A percentile compares a stretch with the other conserved stretches of the same genome.
phyloP scores from a whole-genome alignment of 108 stramenopile genomes.

The Cyclotella kingstonii region DNA sequence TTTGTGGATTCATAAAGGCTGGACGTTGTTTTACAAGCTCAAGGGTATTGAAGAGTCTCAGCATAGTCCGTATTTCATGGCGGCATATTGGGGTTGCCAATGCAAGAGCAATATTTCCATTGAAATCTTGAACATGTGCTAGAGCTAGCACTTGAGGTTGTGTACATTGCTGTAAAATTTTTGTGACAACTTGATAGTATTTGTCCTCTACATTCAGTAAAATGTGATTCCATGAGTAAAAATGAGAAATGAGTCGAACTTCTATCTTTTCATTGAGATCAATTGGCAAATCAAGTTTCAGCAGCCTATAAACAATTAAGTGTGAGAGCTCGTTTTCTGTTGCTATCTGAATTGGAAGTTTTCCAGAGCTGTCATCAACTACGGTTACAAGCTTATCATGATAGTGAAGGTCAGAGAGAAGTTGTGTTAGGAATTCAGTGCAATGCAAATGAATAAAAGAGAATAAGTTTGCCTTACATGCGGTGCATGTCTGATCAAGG shows the following conservation, averaged over 20 bases:
- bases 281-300: slow-evolving; percentile 86
- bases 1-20: slow-evolving; percentile 82
- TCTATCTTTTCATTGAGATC: slow-evolving; percentile 85
- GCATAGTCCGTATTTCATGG: slow-evolving; percentile 88
- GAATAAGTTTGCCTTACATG: slow-evolving; percentile 36
- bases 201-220: slow-evolving; percentile 74
- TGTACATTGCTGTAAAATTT: slow-evolving; percentile 81
- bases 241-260: slow-evolving; percentile 80
- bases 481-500: slow-evolving; percentile 80
- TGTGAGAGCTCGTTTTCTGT: slow-evolving; percentile 83
- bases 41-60: slow-evolving; percentile 89
- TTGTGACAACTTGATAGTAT: slow-evolving; percentile 87
- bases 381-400: slow-evolving; percentile 54
- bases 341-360: slow-evolving; percentile 84
- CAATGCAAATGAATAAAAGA: not conserved
- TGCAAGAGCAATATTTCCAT: slow-evolving; percentile 82
- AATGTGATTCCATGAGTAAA: slow-evolving; percentile 89
- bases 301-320: slow-evolving; percentile 81
- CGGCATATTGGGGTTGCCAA: slow-evolving; percentile 85
- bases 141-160: slow-evolving; percentile 89
- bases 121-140: slow-evolving; percentile 83
- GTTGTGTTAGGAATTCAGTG: no score
- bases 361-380: slow-evolving; percentile 68
- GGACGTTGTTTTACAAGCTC: slow-evolving; percentile 90
- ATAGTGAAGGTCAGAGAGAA: no score